These are phyloP conservation scores for Coprinopsis marcescibilis DNA, from an alignment of 768 basidiomycete genomes.

Conservation along the genomic window DNA sequence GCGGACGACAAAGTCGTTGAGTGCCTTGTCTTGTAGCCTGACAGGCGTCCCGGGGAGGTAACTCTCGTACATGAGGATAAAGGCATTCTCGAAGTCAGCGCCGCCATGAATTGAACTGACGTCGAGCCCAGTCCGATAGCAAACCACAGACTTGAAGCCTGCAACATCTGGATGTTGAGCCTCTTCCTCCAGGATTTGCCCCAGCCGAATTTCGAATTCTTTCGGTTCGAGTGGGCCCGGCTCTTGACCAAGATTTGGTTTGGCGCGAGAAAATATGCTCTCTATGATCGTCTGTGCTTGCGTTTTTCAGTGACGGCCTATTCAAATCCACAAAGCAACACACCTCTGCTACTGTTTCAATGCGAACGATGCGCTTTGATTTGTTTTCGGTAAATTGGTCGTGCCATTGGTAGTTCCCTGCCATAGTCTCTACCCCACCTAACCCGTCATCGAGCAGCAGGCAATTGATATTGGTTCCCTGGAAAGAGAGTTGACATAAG, in stretches of 20 bases:
- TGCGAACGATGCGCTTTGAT: constrained; percentile 58
- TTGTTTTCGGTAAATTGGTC: constrained; percentile 48
- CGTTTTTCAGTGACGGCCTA: constrained; percentile 18
- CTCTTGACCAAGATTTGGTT: too few relatives aligned
- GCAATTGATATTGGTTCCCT: constrained; percentile 53
- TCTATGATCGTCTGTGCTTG: constrained; percentile 18
- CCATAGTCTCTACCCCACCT: constrained; percentile 37
- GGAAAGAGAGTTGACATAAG: constrained; percentile 53
- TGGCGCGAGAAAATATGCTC: constrained; percentile 15
- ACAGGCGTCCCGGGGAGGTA: constrained; percentile 34
- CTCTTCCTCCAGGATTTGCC: constrained; percentile 25
- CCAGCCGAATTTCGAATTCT: constrained; percentile 31
- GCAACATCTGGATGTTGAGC: constrained; percentile 47
- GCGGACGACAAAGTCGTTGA: constrained; percentile 67
- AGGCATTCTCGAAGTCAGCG: constrained; percentile 23
- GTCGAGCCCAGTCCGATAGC: constrained; percentile 72
- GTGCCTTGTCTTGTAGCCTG: constrained; percentile 51
- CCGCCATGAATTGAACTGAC: constrained; percentile 28
- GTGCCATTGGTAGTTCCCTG: constrained; percentile 56
- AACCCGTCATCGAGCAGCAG: constrained; percentile 74
- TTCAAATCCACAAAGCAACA: not conserved
- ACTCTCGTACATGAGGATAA: constrained; percentile 26
- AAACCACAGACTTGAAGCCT: constrained; percentile 71
- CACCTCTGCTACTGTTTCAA: constrained; percentile 73
- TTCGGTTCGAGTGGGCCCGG: too few relatives aligned